Evolutionary conservation across 768 basidiomycete species (phyloP).

Genomic region (Suillus hirtellus): DNA sequence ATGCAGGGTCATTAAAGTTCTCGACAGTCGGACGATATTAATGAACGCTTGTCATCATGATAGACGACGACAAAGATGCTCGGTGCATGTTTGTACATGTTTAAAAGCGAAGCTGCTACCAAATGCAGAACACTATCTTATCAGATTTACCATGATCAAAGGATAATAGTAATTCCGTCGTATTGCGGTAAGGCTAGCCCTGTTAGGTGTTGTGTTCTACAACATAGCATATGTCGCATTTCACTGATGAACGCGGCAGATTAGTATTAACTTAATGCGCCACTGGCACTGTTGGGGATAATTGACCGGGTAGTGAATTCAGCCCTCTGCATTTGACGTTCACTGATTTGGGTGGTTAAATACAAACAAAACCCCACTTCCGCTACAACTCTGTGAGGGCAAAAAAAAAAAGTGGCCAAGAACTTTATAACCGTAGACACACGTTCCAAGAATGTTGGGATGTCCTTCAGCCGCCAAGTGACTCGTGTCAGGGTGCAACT

Average conservation of each 20-base stretch:
- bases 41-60: neutral
- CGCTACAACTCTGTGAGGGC: neutral
- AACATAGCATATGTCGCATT: neutral
- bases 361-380: neutral
- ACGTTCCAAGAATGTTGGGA: neutral
- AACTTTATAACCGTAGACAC: neutral
- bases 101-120: neutral
- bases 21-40: neutral
- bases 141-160: neutral
- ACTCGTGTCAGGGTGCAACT: neutral
- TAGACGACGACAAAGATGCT: neutral
- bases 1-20: neutral
- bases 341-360: neutral
- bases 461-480: neutral
- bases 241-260: neutral
- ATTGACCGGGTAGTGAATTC: neutral
- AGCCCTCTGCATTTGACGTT: neutral
- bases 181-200: neutral
- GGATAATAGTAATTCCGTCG: neutral
- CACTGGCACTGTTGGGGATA: neutral
- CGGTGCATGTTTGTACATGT: conserved; percentile 3
- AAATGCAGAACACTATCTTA: neutral
- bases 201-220: neutral
- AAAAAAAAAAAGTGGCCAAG: neutral
- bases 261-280: neutral